Conservation (phyloP, 768 basidiomycete species). For the Boletus speciosus region DNA sequence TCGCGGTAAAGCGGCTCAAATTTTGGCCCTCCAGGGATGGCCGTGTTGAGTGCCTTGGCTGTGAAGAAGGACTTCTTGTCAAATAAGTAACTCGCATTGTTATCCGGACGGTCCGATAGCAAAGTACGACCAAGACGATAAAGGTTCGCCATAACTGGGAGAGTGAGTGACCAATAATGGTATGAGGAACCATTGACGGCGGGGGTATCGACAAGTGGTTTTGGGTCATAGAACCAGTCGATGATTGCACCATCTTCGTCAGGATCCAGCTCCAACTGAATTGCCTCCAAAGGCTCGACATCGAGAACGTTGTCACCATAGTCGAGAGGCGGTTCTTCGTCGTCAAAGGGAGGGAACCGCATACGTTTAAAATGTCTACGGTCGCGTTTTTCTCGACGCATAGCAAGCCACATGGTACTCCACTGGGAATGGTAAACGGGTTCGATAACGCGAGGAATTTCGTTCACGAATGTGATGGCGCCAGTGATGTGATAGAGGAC, state of each 20-base stretch:
- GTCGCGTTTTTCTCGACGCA: conserved; percentile 98
- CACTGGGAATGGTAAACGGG: conserved; percentile 99
- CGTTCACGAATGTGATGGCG: conserved; percentile 99
- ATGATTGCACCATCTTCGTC: conserved; percentile 89
- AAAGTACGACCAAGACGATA: conserved; percentile 94
- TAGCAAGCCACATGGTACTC: conserved; percentile 99
- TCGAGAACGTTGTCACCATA: conserved; percentile 99
- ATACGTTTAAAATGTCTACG: conserved; percentile 99
- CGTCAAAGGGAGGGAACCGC: conserved; percentile 99
- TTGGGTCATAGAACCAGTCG: conserved; percentile 99
- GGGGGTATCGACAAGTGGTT: conserved; percentile 87
- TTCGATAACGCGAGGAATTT: conserved; percentile 94
- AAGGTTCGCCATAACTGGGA: conserved; percentile 95
- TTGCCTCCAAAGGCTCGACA: conserved; percentile 96
- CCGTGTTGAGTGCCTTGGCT: conserved; percentile 95
- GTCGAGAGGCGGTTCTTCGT: conserved; percentile 97
- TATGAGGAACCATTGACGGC: conserved; percentile 92
- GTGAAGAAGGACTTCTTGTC: conserved; percentile 98
- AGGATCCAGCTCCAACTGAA: conserved; percentile 91
- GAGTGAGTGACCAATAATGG: conserved; percentile 85
- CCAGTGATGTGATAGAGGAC: conserved; percentile 99
- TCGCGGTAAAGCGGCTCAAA: conserved; percentile 97
- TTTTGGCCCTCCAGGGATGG: conserved; percentile 97
- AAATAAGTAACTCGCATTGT: conserved; percentile 88
- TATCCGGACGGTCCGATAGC: conserved; percentile 89